Percentiles rank a stretch among this genome's conserved stretches.
phyloP scores from a whole-genome alignment of 2,329 filamentous ascomycete genomes.

The Aspergillus spinulosporus region DNA sequence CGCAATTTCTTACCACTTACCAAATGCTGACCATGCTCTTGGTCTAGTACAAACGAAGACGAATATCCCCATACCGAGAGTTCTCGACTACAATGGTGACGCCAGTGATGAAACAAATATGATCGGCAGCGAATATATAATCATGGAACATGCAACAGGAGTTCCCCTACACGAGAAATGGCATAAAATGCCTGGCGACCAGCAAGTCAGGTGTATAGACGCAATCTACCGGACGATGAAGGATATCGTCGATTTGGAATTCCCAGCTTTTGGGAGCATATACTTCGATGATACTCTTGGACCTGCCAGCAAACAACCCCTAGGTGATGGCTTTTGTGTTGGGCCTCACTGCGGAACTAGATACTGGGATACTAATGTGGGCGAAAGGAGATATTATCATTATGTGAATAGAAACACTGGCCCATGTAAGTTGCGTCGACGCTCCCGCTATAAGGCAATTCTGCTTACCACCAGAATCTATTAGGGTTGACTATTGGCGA shows the following conservation, averaged over 20 bases:
- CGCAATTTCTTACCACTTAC: background rate
- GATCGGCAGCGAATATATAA: slow-evolving; percentile 43
- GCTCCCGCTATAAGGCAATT: background rate
- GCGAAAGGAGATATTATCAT: slow-evolving; percentile 34
- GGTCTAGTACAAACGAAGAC: slow-evolving; percentile 40
- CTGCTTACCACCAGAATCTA: slow-evolving; percentile 12
- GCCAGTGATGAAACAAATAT: slow-evolving; percentile 24
- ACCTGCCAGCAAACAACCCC: slow-evolving; percentile 14
- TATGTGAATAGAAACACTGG: slow-evolving; percentile 36
- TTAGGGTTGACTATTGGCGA: slow-evolving; percentile 36
- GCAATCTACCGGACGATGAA: slow-evolving; percentile 14
- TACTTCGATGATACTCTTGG: slow-evolving; percentile 33
- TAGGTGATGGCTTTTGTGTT: slow-evolving; percentile 33
- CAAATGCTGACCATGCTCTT: slow-evolving; percentile 7
- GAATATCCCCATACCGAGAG: slow-evolving; percentile 43
- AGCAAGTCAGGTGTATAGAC: slow-evolving; percentile 30
- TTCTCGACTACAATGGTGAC: slow-evolving; percentile 47
- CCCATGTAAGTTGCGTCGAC: slow-evolving; percentile 35
- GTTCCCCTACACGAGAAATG: slow-evolving; percentile 35
- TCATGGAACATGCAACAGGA: slow-evolving; percentile 42
- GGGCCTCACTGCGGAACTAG: slow-evolving; percentile 34
- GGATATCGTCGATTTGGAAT: slow-evolving; percentile 26
- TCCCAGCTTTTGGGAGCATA: slow-evolving; percentile 39
- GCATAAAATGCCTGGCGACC: slow-evolving; percentile 31
- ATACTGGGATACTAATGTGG: slow-evolving; percentile 23